Evolutionary conservation across 352 stramenopile species (phyloP).

Genomic region (Pseudoperonospora humuli): DNA sequence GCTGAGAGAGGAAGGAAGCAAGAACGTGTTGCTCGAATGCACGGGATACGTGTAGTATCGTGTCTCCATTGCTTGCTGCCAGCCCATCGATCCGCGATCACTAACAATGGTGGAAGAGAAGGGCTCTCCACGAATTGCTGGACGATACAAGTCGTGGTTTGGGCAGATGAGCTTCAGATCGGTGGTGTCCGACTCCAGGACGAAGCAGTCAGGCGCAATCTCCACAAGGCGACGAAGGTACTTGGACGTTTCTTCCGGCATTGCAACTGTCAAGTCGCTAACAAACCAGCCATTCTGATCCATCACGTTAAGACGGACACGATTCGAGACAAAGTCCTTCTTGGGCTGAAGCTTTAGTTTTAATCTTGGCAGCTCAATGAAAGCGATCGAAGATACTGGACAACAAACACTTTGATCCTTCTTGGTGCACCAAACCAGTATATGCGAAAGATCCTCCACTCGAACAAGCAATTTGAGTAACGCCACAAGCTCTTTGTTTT

Average conservation of each 20-base stretch:
- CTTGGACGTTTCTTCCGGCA: conserved; percentile 25
- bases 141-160: conserved; percentile 81
- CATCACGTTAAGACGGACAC: conserved; percentile 55
- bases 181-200: conserved; percentile 70
- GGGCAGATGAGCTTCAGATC: conserved; percentile 74
- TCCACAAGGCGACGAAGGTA: conserved; percentile 46
- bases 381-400: conserved; percentile 71
- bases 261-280: conserved; percentile 48
- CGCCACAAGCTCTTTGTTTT: conserved; percentile 32
- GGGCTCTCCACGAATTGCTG: conserved; percentile 59
- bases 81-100: conserved; percentile 66
- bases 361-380: conserved; percentile 95
- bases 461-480: conserved; percentile 89
- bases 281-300: conserved; percentile 84
- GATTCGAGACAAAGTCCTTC: conserved; percentile 36
- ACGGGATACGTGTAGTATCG: conserved; percentile 97
- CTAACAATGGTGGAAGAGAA: conserved; percentile 76
- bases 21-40: conserved; percentile 92
- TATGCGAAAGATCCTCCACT: conserved; percentile 95
- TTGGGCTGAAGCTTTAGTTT: conserved; percentile 92
- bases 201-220: conserved; percentile 51
- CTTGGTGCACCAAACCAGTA: conserved; percentile 92
- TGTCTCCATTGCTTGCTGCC: conserved; percentile 86
- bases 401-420: conserved; percentile 3
- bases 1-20: conserved; percentile 93